These are phyloP conservation scores for Geopyxis carbonaria DNA, from an alignment of 495 filamentous ascomycete genomes.

Conservation along the genomic window DNA sequence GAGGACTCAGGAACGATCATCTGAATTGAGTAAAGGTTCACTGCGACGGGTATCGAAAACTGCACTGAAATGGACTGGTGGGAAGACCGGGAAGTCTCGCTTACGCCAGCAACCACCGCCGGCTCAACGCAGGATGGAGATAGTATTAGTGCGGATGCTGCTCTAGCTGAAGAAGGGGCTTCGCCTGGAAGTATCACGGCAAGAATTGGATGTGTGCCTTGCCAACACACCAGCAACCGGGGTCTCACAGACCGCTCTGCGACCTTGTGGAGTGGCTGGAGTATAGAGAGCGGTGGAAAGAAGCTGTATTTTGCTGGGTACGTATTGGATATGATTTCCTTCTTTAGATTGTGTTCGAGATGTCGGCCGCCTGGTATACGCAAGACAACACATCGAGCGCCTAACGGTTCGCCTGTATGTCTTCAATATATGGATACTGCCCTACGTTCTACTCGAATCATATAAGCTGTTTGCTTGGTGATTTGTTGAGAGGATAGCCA, in stretches of 20 bases:
- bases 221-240: constrained; percentile 66
- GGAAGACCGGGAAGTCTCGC: constrained; percentile 57
- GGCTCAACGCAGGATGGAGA: constrained; percentile 11
- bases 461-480: no score
- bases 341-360: constrained; percentile 7
- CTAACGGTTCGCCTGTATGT: no score
- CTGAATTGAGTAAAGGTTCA: constrained; percentile 28
- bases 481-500: no score
- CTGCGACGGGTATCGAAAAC: constrained; percentile 43
- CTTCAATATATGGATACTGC: neutral
- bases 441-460: no score
- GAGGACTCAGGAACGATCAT: neutral
- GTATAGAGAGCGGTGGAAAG: constrained; percentile 54
- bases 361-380: no score
- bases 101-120: constrained; percentile 33
- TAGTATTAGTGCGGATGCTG: constrained; percentile 3
- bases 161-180: no score
- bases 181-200: constrained; percentile 41
- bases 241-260: constrained; percentile 46
- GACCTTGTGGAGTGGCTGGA: constrained; percentile 84
- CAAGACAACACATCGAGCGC: no score
- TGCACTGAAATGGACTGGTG: constrained; percentile 94
- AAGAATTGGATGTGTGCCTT: constrained; percentile 65
- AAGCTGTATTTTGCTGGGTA: constrained; percentile 34
- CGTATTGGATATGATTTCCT: constrained; percentile 1